phyloP scores from a whole-genome alignment of 2,329 filamentous ascomycete genomes.

The Penicillium paneum region DNA sequence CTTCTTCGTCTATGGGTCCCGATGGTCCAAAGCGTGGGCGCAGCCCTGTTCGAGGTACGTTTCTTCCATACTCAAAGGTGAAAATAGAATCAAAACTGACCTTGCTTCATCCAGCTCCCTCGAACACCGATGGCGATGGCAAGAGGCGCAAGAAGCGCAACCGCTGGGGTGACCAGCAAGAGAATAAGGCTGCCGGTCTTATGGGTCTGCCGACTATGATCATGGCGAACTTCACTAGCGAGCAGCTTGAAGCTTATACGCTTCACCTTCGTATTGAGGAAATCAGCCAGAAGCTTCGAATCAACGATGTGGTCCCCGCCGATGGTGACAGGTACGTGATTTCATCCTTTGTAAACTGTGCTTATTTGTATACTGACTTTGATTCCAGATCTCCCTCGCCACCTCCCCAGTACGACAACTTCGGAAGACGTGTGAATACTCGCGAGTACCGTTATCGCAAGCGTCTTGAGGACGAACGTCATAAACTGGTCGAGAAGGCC shows the following conservation, averaged over 20 bases:
- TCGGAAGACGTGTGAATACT: conserved; percentile 98
- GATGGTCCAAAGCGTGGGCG: conserved; percentile 76
- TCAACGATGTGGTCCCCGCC: conserved; percentile 96
- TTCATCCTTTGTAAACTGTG: neutral
- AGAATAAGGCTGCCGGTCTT: conserved; percentile 97
- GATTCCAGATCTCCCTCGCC: conserved; percentile 81
- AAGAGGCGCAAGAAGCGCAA: conserved; percentile 97
- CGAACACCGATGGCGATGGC: conserved; percentile 63
- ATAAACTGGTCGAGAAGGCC: conserved; percentile 97
- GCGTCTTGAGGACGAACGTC: conserved; percentile 94
- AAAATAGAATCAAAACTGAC: conserved; percentile 19
- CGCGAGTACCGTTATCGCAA: conserved; percentile 98
- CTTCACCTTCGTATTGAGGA: conserved; percentile 96
- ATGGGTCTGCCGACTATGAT: conserved; percentile 98
- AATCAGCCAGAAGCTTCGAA: conserved; percentile 97
- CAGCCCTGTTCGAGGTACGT: conserved; percentile 77
- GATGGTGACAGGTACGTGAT: conserved; percentile 79
- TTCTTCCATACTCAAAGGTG: neutral
- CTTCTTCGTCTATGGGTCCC: conserved; percentile 23
- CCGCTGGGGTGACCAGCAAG: conserved; percentile 92
- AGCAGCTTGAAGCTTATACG: conserved; percentile 96
- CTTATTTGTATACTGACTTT: conserved; percentile 15
- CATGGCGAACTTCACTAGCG: conserved; percentile 94
- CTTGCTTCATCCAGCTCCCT: conserved; percentile 36
- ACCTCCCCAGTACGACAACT: conserved; percentile 97